Conservation (phyloP, 352 stramenopile species). For the Phytophthora macrochlamydospora region DNA sequence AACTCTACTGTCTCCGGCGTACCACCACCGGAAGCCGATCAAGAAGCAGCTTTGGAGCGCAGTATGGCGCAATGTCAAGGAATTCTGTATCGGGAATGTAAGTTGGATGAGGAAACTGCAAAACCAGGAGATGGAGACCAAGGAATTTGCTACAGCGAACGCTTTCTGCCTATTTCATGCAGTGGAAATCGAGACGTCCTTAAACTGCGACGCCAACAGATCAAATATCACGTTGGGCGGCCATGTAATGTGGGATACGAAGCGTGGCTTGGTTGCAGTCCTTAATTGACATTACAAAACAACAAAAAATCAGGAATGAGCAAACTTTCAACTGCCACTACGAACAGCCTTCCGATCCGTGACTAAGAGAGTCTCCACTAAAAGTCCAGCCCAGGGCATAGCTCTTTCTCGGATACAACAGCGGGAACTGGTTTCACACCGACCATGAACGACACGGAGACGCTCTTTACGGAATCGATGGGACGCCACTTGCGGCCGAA, state of each 20-base stretch:
- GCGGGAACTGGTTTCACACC: not conserved
- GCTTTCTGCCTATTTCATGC: conserved; percentile 31
- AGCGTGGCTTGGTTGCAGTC: conserved; percentile 29
- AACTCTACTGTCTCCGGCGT: no score
- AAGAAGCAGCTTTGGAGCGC: conserved; percentile 8
- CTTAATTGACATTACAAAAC: no score
- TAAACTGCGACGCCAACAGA: conserved; percentile 28
- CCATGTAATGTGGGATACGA: conserved; percentile 26
- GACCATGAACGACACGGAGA: not conserved
- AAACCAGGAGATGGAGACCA: not conserved
- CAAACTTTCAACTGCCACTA: no score
- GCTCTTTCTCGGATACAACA: conserved; percentile 2
- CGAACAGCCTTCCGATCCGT: no score
- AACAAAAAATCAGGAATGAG: no score
- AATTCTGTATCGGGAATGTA: conserved; percentile 38
- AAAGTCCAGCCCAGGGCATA: conserved; percentile 1
- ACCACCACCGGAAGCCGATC: not conserved
- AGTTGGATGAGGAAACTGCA: not conserved
- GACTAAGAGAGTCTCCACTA: not conserved
- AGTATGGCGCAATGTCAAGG: conserved; percentile 18
- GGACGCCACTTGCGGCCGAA: conserved; percentile 38
- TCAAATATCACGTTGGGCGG: conserved; percentile 19
- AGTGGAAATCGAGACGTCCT: conserved; percentile 10
- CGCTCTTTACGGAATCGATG: not conserved
- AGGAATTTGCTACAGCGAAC: conserved; percentile 35